A percentile compares a stretch with the other conserved stretches of the same genome.
Evolutionary conservation across 1,284 basidiomycete species (phyloP).

Genomic region (Grifola frondosa): DNA sequence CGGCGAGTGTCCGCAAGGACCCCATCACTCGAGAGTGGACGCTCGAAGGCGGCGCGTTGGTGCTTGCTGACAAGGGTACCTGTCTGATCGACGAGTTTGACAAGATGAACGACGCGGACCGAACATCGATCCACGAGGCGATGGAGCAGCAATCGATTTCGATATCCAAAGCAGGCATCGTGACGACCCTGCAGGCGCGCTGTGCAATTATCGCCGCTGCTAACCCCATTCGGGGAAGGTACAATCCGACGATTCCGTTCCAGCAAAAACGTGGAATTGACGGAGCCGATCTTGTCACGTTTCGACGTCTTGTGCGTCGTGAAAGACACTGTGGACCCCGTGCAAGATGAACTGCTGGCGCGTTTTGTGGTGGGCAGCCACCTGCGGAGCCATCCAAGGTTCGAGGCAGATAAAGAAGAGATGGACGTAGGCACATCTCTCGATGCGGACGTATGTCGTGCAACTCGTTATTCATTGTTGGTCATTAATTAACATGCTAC

Average conservation of each 20-base stretch:
- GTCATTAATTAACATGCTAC: not conserved
- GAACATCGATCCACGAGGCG: conserved; percentile 98
- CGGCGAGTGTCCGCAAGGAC: conserved; percentile 96
- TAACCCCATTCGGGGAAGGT: conserved; percentile 94
- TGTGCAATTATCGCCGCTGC: conserved; percentile 98
- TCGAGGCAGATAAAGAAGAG: conserved; percentile 82
- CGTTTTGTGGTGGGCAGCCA: conserved; percentile 98
- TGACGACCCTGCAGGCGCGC: conserved; percentile 94
- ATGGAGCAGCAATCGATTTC: conserved; percentile 99
- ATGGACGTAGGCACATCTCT: conserved; percentile 86
- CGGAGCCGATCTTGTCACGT: conserved; percentile 98
- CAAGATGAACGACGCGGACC: conserved; percentile 99
- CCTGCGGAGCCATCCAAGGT: conserved; percentile 90
- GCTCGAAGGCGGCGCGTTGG: conserved; percentile 95
- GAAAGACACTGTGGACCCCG: conserved; percentile 95
- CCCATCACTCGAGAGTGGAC: conserved; percentile 98
- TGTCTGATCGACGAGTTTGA: conserved; percentile 99
- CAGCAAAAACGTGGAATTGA: conserved; percentile 98
- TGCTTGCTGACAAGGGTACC: conserved; percentile 97
- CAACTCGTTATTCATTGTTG: conserved; percentile 2
- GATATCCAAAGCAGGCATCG: conserved; percentile 98
- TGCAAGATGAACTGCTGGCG: conserved; percentile 95
- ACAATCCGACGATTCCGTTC: conserved; percentile 98
- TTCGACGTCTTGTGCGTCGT: conserved; percentile 99
- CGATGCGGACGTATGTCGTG: conserved; percentile 81